Conservation (phyloP, 345 rosid species). For the Salix purpurea region DNA sequence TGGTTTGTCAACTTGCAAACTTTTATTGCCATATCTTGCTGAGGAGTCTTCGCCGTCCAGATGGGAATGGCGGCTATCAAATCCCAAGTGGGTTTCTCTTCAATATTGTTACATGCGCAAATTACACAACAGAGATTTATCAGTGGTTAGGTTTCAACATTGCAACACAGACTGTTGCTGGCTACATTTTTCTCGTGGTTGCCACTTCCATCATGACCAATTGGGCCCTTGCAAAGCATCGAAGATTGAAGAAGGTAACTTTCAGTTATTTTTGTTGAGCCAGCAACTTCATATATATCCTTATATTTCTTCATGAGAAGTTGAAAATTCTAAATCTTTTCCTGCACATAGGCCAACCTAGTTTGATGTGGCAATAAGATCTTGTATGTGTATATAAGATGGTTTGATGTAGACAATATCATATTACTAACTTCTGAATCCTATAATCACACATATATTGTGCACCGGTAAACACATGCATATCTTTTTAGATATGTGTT, state of each 20-base stretch:
- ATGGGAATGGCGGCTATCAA: slow-evolving; percentile 80
- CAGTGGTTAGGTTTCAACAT: slow-evolving; percentile 98
- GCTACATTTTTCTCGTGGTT: slow-evolving; percentile 74
- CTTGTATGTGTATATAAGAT: not conserved
- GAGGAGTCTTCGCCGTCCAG: slow-evolving; percentile 69
- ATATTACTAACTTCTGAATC: not conserved
- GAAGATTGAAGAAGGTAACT: slow-evolving; percentile 80
- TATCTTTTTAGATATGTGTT: not conserved
- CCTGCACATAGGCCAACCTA: not conserved
- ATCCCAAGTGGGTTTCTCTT: slow-evolving; percentile 90
- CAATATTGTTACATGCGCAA: slow-evolving; percentile 94
- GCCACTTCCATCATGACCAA: slow-evolving; percentile 87
- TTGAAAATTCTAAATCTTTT: not conserved
- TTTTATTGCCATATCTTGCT: slow-evolving; percentile 85
- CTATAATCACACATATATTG: not conserved
- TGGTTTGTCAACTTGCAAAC: slow-evolving; percentile 75
- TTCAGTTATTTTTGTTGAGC: not conserved
- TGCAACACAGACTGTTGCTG: slow-evolving; percentile 91
- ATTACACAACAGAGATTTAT: slow-evolving; percentile 92
- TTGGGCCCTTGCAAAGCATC: slow-evolving; percentile 97
- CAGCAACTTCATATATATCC: not conserved
- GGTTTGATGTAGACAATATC: not conserved
- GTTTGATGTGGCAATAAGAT: not conserved
- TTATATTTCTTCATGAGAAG: not conserved
- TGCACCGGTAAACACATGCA: not conserved